These are phyloP conservation scores for Clonostachys solani DNA, from an alignment of 2,329 filamentous ascomycete species.

Conservation along the genomic window DNA sequence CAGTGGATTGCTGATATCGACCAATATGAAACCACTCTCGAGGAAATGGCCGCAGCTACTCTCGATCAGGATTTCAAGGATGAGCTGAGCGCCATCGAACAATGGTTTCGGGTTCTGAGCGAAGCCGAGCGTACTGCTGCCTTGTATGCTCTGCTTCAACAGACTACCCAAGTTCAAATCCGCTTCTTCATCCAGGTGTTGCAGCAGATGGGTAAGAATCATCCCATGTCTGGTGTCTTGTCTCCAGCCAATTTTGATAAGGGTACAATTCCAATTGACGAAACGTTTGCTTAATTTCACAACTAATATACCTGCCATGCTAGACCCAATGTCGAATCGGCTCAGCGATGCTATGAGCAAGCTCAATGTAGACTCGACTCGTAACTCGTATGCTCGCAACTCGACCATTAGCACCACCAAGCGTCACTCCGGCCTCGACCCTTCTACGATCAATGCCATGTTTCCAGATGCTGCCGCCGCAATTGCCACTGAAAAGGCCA, in stretches of 20 bases:
- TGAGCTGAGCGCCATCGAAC: constrained; percentile 96
- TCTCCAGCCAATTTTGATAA: constrained; percentile 97
- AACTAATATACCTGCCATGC: constrained; percentile 5
- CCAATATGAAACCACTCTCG: constrained; percentile 96
- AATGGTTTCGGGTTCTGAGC: constrained; percentile 97
- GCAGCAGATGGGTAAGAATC: constrained; percentile 98
- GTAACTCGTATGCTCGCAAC: constrained; percentile 81
- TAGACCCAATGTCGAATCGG: constrained; percentile 95
- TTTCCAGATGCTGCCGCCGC: constrained; percentile 97
- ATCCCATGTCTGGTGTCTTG: constrained; percentile 92
- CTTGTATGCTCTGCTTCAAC: constrained; percentile 90
- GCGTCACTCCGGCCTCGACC: constrained; percentile 90
- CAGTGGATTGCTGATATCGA: constrained; percentile 99
- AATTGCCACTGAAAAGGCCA: constrained; percentile 97
- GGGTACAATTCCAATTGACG: constrained; percentile 49
- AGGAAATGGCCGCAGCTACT: constrained; percentile 99
- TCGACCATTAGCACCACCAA: constrained; percentile 72
- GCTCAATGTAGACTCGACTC: constrained; percentile 79
- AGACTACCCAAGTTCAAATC: constrained; percentile 98
- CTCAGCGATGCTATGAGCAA: constrained; percentile 97
- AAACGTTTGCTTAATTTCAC: not conserved
- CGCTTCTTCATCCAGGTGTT: constrained; percentile 98
- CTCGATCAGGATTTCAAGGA: constrained; percentile 99
- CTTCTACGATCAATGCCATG: constrained; percentile 95
- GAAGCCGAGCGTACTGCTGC: constrained; percentile 95